Conservation (phyloP, 2,329 filamentous ascomycete genomes). For the Exophiala sideris region DNA sequence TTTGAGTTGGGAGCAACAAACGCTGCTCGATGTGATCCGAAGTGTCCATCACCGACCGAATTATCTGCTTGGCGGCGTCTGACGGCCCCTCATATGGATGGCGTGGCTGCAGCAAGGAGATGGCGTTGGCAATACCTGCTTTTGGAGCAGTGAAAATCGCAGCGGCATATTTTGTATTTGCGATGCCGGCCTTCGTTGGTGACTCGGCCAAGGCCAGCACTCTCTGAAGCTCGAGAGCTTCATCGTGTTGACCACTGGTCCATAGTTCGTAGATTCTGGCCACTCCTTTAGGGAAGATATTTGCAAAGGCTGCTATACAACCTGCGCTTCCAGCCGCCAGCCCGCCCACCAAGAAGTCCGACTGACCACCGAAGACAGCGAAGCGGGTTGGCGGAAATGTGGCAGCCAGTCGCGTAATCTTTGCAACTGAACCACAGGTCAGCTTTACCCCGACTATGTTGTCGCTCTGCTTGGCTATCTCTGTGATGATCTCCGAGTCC, state of each 20-base stretch:
- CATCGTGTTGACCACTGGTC: slow-evolving; percentile 52
- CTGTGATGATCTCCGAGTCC: slow-evolving; percentile 59
- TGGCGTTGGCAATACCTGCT: slow-evolving; percentile 59
- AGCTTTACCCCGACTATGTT: slow-evolving; percentile 65
- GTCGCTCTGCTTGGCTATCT: slow-evolving; percentile 48
- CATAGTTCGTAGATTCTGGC: slow-evolving; percentile 60
- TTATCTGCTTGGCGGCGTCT: slow-evolving; percentile 43
- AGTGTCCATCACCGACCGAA: slow-evolving; percentile 35
- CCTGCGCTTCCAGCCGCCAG: slow-evolving; percentile 53
- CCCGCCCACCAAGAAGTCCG: slow-evolving; percentile 63
- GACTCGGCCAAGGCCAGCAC: slow-evolving; percentile 63
- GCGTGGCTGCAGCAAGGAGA: slow-evolving; percentile 54
- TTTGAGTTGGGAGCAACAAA: background rate
- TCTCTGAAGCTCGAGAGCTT: slow-evolving; percentile 60
- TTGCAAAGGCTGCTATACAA: slow-evolving; percentile 57
- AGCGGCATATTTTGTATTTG: slow-evolving; percentile 65
- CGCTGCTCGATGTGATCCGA: slow-evolving; percentile 8
- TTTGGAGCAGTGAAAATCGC: slow-evolving; percentile 56
- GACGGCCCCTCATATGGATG: slow-evolving; percentile 55
- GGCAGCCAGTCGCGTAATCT: slow-evolving; percentile 55
- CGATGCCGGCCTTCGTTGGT: slow-evolving; percentile 64
- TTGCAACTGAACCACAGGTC: slow-evolving; percentile 61
- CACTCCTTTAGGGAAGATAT: slow-evolving; percentile 55
- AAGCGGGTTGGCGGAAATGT: slow-evolving; percentile 56
- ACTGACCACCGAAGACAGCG: slow-evolving; percentile 67